phyloP scores from a whole-genome alignment of 2,329 filamentous ascomycete species.

The Claviceps sp. region DNA sequence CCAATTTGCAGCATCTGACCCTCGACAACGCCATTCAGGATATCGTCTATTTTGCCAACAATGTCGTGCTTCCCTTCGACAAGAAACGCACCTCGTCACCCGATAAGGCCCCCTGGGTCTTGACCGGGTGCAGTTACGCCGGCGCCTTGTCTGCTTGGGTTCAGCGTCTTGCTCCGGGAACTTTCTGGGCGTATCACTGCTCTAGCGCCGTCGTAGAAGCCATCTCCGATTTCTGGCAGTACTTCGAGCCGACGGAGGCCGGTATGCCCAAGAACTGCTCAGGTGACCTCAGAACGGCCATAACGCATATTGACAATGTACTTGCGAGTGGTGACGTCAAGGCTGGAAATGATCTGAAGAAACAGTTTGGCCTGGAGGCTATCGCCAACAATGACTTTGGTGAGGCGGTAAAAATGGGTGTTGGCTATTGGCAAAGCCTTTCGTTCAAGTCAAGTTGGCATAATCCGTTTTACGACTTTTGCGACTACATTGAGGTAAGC shows the following conservation, averaged over 20 bases:
- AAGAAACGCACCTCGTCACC: conserved; percentile 50
- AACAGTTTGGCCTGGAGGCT: conserved; percentile 28
- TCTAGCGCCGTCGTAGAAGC: conserved; percentile 65
- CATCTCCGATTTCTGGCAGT: conserved; percentile 58
- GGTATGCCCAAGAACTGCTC: conserved; percentile 46
- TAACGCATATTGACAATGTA: conserved; percentile 34
- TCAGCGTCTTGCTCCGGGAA: conserved; percentile 57
- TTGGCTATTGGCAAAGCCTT: conserved; percentile 19
- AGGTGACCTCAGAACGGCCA: conserved; percentile 39
- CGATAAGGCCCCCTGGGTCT: conserved; percentile 54
- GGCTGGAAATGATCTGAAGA: conserved; percentile 26
- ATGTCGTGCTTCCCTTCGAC: conserved; percentile 57
- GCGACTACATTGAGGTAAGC: conserved; percentile 16
- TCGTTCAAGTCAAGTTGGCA: conserved; percentile 20
- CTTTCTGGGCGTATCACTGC: conserved; percentile 63
- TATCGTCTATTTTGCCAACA: conserved; percentile 59
- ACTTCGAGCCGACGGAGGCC: conserved; percentile 30
- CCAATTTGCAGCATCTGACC: conserved; percentile 61
- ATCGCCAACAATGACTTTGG: conserved; percentile 35
- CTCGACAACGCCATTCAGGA: conserved; percentile 69
- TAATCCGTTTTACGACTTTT: conserved; percentile 21
- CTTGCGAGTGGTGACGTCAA: conserved; percentile 22
- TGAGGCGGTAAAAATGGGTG: conserved; percentile 15
- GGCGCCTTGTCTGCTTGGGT: conserved; percentile 64
- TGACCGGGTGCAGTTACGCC: conserved; percentile 68